Conservation (phyloP, 805 yeast genomes). For the Zygoascus biomembranicola region DNA sequence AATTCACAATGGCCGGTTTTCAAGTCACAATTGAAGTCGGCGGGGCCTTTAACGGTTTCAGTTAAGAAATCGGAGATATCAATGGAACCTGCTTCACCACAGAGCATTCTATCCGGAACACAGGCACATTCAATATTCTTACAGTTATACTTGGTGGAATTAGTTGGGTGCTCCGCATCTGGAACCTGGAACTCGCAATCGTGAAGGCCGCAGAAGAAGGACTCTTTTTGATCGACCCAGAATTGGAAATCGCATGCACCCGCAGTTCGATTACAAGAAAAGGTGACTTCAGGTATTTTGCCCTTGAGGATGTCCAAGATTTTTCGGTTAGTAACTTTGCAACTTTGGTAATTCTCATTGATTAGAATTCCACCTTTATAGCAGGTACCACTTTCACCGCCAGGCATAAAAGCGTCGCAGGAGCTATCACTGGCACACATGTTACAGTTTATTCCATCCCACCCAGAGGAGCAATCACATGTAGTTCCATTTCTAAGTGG, state of each 20-base stretch:
- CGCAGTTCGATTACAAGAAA: slow-evolving; percentile 67
- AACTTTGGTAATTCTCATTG: slow-evolving; percentile 76
- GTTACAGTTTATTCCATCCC: slow-evolving; percentile 92
- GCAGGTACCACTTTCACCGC: slow-evolving; percentile 77
- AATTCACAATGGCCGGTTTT: slow-evolving; percentile 57
- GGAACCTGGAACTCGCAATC: slow-evolving; percentile 58
- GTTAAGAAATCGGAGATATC: slow-evolving; percentile 89
- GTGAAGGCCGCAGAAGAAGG: slow-evolving; percentile 79
- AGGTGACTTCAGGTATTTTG: slow-evolving; percentile 82
- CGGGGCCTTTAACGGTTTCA: slow-evolving; percentile 89
- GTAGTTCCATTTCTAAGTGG: slow-evolving; percentile 46
- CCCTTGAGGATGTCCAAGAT: slow-evolving; percentile 75
- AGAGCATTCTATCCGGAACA: slow-evolving; percentile 83
- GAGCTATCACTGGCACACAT: slow-evolving; percentile 64
- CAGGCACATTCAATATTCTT: slow-evolving; percentile 76
- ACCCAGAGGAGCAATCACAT: slow-evolving; percentile 76
- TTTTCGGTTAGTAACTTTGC: slow-evolving; percentile 85
- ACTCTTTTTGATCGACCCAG: slow-evolving; percentile 88
- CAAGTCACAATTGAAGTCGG: slow-evolving; percentile 77
- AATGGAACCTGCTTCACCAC: slow-evolving; percentile 91
- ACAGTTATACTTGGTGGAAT: slow-evolving; percentile 72
- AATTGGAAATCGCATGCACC: slow-evolving; percentile 80
- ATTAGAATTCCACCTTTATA: slow-evolving; percentile 79
- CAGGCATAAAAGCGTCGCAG: slow-evolving; percentile 86
- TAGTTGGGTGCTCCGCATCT: slow-evolving; percentile 37